A percentile compares a stretch with the other conserved stretches of the same genome.
phyloP scores from a whole-genome alignment of 2,329 filamentous ascomycete species.

The Juglanconis sp. region DNA sequence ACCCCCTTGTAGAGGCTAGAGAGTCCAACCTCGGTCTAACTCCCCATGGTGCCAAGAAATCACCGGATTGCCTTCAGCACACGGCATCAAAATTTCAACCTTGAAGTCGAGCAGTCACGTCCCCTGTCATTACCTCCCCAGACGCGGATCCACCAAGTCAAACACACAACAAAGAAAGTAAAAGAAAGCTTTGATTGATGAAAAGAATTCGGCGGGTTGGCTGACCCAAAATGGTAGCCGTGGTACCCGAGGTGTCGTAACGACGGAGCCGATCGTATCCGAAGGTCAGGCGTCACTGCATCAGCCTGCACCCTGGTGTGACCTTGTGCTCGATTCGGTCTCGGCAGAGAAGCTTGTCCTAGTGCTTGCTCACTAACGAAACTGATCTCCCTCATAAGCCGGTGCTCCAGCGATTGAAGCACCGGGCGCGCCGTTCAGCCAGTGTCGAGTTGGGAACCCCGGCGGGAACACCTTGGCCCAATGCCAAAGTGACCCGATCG shows the following conservation, averaged over 20 bases:
- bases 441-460: constrained; percentile 15
- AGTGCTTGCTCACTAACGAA: constrained; percentile 14
- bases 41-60: not conserved
- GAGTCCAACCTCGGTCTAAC: not conserved
- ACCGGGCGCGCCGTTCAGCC: constrained; percentile 41
- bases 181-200: constrained; percentile 21
- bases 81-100: not conserved
- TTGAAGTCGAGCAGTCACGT: constrained; percentile 16
- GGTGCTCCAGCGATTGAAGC: constrained; percentile 24
- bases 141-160: constrained; percentile 32
- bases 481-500: constrained; percentile 10
- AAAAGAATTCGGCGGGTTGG: constrained; percentile 3
- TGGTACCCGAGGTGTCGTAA: constrained; percentile 25
- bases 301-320: not conserved
- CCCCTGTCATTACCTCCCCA: constrained; percentile 34
- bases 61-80: not conserved
- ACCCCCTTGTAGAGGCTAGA: no score
- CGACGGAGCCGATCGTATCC: constrained; percentile 23
- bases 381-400: constrained; percentile 19
- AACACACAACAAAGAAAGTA: constrained; percentile 26
- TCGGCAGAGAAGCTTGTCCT: constrained; percentile 7
- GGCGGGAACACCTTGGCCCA: constrained; percentile 11
- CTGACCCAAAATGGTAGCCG: constrained; percentile 22
- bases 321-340: constrained; percentile 15
- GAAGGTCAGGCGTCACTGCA: constrained; percentile 10